phyloP scores from a whole-genome alignment of 768 basidiomycete genomes.

The Suillus cothurnatus region DNA sequence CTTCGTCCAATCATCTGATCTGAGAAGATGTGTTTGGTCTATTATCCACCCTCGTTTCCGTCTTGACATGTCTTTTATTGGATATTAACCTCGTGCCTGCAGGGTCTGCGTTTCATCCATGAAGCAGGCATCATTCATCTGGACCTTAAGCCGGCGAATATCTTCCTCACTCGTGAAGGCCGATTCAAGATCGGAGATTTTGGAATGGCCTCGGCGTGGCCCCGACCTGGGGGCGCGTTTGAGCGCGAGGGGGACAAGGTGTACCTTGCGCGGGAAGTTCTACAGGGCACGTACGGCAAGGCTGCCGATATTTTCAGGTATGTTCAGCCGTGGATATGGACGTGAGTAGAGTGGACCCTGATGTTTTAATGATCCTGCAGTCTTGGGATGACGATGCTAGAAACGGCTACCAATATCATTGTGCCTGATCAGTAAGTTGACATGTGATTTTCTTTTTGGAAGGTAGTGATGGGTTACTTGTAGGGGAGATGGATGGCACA shows the following conservation, averaged over 20 bases:
- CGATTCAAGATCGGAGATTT: conserved; percentile 97
- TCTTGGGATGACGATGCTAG: conserved; percentile 94
- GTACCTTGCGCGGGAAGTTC: conserved; percentile 95
- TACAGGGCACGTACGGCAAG: conserved; percentile 89
- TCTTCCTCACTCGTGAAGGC: conserved; percentile 86
- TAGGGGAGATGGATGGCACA: conserved; percentile 94
- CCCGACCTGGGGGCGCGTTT: conserved; percentile 61
- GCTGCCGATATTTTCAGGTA: conserved; percentile 98
- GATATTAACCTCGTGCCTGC: conserved; percentile 16
- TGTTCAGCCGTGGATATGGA: conserved; percentile 31
- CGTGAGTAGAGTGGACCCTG: conserved; percentile 7
- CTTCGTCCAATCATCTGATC: not conserved
- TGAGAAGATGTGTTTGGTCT: not conserved
- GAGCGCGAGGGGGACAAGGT: conserved; percentile 97
- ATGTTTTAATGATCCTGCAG: conserved; percentile 43
- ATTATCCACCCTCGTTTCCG: not conserved
- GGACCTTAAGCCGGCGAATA: conserved; percentile 96
- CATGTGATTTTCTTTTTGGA: conserved; percentile 15
- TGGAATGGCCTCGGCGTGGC: conserved; percentile 97
- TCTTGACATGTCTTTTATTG: conserved; percentile 28
- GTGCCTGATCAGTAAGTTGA: conserved; percentile 91
- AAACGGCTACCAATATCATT: conserved; percentile 93
- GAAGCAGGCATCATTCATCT: conserved; percentile 88
- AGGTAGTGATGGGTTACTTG: conserved; percentile 20
- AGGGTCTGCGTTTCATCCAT: conserved; percentile 92